Evolutionary conservation across 116 monocot genomes (phyloP).

Genomic region (Dioscorea cayenensis): DNA sequence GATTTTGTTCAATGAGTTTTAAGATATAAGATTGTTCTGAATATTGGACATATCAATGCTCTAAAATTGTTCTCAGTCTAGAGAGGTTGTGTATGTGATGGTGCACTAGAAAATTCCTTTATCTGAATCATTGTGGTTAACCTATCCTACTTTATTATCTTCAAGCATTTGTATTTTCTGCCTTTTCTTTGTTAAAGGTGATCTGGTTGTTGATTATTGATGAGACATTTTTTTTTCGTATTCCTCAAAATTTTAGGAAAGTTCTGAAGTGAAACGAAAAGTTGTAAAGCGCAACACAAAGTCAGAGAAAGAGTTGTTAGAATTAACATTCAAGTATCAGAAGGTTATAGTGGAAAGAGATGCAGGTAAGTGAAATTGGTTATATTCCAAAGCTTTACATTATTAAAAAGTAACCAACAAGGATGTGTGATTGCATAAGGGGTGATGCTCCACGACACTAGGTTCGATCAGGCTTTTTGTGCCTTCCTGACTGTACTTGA

Average conservation of each 20-base stretch:
- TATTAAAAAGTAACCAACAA: background rate
- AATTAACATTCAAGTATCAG: constrained; percentile 75
- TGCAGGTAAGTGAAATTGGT: constrained; percentile 50
- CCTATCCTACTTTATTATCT: background rate
- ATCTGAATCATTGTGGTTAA: background rate
- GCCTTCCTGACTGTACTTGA: background rate
- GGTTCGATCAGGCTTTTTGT: background rate
- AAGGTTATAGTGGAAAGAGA: constrained; percentile 84
- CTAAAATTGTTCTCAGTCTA: background rate
- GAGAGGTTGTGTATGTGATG: background rate
- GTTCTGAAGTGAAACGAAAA: constrained; percentile 70
- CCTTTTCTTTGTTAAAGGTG: background rate
- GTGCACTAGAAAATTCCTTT: background rate
- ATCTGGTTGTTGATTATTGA: background rate
- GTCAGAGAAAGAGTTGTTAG: constrained; percentile 69
- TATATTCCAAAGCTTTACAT: background rate
- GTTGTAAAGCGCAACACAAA: constrained; percentile 52
- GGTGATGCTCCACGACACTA: background rate
- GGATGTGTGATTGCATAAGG: background rate
- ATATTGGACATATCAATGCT: too few relatives aligned
- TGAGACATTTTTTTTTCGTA: constrained; percentile 1
- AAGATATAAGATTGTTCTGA: too few relatives aligned
- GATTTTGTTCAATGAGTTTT: too few relatives aligned
- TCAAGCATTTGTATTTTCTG: constrained; percentile 1
- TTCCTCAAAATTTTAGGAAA: constrained; percentile 43